Evolutionary conservation across 2,329 filamentous ascomycete species (phyloP).

Genomic region (Fusarium miscanthi): DNA sequence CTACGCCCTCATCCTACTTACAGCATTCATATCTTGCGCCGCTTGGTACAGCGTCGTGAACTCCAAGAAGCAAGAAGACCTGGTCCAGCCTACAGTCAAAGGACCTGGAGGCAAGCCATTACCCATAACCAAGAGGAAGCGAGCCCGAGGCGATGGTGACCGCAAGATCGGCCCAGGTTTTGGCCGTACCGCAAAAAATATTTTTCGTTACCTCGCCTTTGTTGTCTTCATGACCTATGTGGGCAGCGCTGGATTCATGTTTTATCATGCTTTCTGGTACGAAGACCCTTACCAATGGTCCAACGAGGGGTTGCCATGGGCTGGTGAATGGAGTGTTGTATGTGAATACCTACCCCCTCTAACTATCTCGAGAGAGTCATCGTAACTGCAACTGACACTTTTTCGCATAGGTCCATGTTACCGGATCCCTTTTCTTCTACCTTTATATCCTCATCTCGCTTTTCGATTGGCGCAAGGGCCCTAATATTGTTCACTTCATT

Average conservation of each 20-base stretch:
- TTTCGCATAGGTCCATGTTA: conserved; percentile 78
- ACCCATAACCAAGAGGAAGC: conserved; percentile 71
- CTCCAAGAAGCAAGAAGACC: conserved; percentile 61
- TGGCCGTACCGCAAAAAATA: conserved; percentile 72
- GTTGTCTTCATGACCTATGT: conserved; percentile 80
- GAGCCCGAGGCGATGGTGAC: conserved; percentile 59
- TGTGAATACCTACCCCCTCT: conserved; percentile 48
- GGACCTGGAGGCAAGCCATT: conserved; percentile 93
- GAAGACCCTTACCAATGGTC: conserved; percentile 55
- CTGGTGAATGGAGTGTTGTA: conserved; percentile 81
- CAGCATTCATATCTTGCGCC: conserved; percentile 62
- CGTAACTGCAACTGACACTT: conserved; percentile 35
- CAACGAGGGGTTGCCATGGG: conserved; percentile 70
- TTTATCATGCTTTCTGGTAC: conserved; percentile 74
- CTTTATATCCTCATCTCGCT: conserved; percentile 87
- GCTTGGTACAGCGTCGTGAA: conserved; percentile 65
- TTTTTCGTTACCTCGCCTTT: conserved; percentile 81
- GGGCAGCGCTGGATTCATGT: conserved; percentile 77
- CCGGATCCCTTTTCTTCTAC: conserved; percentile 88
- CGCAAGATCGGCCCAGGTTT: conserved; percentile 63
- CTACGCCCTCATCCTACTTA: conserved; percentile 64
- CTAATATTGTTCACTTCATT: conserved; percentile 80
- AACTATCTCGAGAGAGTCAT: not conserved
- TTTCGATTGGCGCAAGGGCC: conserved; percentile 83
- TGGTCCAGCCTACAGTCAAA: conserved; percentile 61